A percentile compares a stretch with the other conserved stretches of the same genome.
These are phyloP conservation scores for Skeletonema marinoi DNA, from an alignment of 108 stramenopile species.

Conservation along the genomic window DNA sequence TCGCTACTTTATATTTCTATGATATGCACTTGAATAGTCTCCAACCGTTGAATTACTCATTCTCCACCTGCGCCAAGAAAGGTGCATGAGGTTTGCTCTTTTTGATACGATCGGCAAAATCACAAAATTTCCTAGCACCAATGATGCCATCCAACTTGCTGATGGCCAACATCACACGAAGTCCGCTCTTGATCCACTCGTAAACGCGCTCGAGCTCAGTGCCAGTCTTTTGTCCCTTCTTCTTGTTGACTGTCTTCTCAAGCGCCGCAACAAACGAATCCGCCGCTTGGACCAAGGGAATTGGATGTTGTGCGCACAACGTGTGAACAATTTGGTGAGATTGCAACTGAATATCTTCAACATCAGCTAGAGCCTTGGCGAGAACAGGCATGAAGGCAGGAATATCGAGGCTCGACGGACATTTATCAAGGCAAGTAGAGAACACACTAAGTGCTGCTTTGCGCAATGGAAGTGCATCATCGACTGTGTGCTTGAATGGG, in stretches of 20 bases:
- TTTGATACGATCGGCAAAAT: constrained; percentile 64
- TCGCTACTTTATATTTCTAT: neutral
- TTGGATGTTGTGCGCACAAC: constrained; percentile 71
- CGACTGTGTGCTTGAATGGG: constrained; percentile 97
- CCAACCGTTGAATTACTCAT: constrained; percentile 10
- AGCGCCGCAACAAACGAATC: constrained; percentile 78
- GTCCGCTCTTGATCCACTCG: constrained; percentile 86
- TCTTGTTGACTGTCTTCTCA: constrained; percentile 87
- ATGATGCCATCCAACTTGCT: constrained; percentile 68
- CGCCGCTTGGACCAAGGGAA: constrained; percentile 59
- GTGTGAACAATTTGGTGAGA: constrained; percentile 83
- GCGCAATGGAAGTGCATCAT: constrained; percentile 95
- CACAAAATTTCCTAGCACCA: constrained; percentile 71
- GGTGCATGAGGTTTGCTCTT: constrained; percentile 50
- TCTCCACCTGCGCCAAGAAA: constrained; percentile 51
- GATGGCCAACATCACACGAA: constrained; percentile 75
- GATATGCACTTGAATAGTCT: neutral
- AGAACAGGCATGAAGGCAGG: constrained; percentile 78
- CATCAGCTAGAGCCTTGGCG: constrained; percentile 71
- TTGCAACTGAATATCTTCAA: constrained; percentile 82
- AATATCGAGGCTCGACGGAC: constrained; percentile 72
- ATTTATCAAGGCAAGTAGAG: constrained; percentile 88
- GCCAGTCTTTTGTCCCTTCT: constrained; percentile 77
- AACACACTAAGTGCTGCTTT: constrained; percentile 93
- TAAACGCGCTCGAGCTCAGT: constrained; percentile 81